Percentiles rank a stretch among this genome's conserved stretches.
Evolutionary conservation across 2,329 filamentous ascomycete species (phyloP).

Genomic region (Alternaria sp.): DNA sequence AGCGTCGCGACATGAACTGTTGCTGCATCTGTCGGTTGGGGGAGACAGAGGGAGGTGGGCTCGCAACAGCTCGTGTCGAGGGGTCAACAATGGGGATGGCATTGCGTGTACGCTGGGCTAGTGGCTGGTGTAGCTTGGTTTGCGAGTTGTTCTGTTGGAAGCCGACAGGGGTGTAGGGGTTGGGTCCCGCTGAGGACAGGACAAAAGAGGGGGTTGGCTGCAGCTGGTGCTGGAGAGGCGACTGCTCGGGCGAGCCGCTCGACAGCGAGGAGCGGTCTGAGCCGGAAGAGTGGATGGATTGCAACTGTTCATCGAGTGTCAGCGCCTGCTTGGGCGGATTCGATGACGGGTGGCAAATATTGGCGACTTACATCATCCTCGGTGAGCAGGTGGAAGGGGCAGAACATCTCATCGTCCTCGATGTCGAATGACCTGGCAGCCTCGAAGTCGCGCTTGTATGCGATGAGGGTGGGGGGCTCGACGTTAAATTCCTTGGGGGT

Average conservation of each 20-base stretch:
- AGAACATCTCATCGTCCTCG: slow-evolving; percentile 96
- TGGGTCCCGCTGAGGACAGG: slow-evolving; percentile 69
- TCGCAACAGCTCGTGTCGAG: slow-evolving; percentile 87
- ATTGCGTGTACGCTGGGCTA: slow-evolving; percentile 88
- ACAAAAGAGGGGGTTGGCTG: slow-evolving; percentile 75
- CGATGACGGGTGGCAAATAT: slow-evolving; percentile 39
- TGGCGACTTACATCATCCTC: slow-evolving; percentile 80
- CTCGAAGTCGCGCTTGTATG: slow-evolving; percentile 89
- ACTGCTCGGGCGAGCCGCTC: slow-evolving; percentile 91
- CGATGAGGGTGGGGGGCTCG: slow-evolving; percentile 77
- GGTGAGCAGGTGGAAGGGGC: slow-evolving; percentile 83
- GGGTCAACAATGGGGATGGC: slow-evolving; percentile 99
- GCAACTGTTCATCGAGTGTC: slow-evolving; percentile 67
- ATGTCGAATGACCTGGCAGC: slow-evolving; percentile 92
- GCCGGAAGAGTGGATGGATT: slow-evolving; percentile 86
- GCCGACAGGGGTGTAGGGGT: slow-evolving; percentile 65
- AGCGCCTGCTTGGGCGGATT: slow-evolving; percentile 37
- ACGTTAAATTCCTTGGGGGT: slow-evolving; percentile 82
- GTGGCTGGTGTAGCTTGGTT: slow-evolving; percentile 89
- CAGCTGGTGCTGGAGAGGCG: slow-evolving; percentile 85
- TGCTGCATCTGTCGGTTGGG: slow-evolving; percentile 70
- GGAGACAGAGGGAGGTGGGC: slow-evolving; percentile 79
- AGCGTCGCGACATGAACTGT: slow-evolving; percentile 60
- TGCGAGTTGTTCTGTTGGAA: slow-evolving; percentile 64
- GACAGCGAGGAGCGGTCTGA: slow-evolving; percentile 96